Evolutionary conservation across 2,329 filamentous ascomycete genomes (phyloP).

Genomic region (Alternaria viburni): DNA sequence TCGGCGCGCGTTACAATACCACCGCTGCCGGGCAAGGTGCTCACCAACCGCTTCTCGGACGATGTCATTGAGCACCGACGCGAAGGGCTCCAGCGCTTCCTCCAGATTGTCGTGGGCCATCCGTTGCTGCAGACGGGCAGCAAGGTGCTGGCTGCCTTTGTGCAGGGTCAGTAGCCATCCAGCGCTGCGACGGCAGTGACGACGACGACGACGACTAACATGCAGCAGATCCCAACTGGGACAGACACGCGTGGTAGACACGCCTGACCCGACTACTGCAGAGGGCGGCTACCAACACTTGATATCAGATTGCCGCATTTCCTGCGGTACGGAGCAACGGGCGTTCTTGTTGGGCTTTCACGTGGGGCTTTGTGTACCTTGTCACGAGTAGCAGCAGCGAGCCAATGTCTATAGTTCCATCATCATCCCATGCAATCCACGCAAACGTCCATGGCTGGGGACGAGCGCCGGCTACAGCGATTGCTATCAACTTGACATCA

Average conservation of each 20-base stretch:
- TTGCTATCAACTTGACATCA: constrained; percentile 31
- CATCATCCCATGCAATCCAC: neutral
- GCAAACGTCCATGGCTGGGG: neutral
- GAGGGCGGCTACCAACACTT: neutral
- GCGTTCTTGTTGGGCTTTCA: constrained; percentile 21
- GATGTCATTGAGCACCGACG: constrained; percentile 95
- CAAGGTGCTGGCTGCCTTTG: constrained; percentile 94
- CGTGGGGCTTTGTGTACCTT: constrained; percentile 2
- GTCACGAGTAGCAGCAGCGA: neutral
- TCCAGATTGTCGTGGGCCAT: constrained; percentile 97
- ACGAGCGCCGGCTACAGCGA: constrained; percentile 7
- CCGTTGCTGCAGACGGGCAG: constrained; percentile 96
- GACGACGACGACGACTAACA: constrained; percentile 16
- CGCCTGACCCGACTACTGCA: neutral
- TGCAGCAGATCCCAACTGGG: constrained; percentile 79
- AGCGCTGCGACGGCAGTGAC: neutral
- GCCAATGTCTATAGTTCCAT: constrained; percentile 7
- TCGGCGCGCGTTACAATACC: constrained; percentile 93
- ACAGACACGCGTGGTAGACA: constrained; percentile 58
- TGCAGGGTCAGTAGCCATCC: constrained; percentile 73
- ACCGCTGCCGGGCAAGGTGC: constrained; percentile 94
- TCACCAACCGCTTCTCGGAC: constrained; percentile 97
- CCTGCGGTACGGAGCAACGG: constrained; percentile 32
- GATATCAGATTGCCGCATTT: constrained; percentile 9
- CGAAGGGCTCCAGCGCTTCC: constrained; percentile 89